Evolutionary conservation across 2,329 filamentous ascomycete species (phyloP).

Genomic region (Pseudocercospora vitis): DNA sequence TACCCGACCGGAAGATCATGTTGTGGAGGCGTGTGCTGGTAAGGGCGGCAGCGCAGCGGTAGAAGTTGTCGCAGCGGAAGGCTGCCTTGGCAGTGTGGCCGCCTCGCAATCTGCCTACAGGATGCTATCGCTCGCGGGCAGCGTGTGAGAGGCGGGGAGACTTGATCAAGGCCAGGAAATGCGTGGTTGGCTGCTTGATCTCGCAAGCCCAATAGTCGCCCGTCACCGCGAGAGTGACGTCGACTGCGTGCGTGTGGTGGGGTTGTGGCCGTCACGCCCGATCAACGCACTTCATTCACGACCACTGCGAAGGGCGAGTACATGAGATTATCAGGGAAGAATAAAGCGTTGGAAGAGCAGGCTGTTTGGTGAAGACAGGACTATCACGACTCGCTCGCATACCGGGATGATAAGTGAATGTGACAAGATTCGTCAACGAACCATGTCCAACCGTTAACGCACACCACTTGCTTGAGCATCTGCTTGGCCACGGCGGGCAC

Average conservation of each 20-base stretch:
- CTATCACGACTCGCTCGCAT: background rate
- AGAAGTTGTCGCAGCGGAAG: background rate
- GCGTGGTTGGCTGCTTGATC: background rate
- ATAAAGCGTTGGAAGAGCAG: too few relatives aligned
- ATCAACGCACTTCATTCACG: too few relatives aligned
- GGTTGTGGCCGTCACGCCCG: too few relatives aligned
- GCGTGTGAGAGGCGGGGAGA: background rate
- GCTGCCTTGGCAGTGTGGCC: background rate
- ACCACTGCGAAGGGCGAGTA: too few relatives aligned
- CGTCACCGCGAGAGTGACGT: background rate
- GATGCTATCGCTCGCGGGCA: background rate
- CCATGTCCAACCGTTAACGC: background rate
- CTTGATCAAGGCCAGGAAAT: background rate
- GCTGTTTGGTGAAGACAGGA: background rate
- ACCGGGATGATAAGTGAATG: background rate
- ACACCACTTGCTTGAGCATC: too few relatives aligned
- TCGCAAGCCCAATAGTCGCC: background rate
- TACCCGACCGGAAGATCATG: slow-evolving; percentile 6
- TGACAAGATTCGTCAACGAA: background rate
- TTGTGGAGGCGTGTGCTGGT: slow-evolving; percentile 10
- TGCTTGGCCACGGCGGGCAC: too few relatives aligned
- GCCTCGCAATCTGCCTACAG: background rate
- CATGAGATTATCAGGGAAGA: too few relatives aligned
- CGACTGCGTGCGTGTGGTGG: too few relatives aligned
- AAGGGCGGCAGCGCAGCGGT: background rate